Conservation (phyloP, 2,329 filamentous ascomycete species). For the Septoria linicola region DNA sequence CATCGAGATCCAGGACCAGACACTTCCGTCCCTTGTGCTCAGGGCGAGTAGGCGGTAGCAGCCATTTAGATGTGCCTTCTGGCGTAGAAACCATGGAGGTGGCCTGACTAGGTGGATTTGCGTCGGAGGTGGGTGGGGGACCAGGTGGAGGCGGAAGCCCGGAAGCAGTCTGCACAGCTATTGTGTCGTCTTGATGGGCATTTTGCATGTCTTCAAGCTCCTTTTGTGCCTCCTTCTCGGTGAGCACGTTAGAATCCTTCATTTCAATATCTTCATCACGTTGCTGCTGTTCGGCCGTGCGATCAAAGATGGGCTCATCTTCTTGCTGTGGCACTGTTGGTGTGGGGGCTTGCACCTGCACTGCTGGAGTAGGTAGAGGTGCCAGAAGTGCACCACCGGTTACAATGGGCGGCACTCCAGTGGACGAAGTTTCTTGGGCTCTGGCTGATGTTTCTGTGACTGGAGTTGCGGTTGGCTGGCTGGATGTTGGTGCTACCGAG, state of each 20-base stretch:
- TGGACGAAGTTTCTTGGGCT: not conserved
- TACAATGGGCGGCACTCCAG: conserved; percentile 6
- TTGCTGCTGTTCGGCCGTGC: conserved; percentile 50
- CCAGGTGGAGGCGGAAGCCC: conserved; percentile 58
- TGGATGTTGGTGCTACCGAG: conserved; percentile 12
- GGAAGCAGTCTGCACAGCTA: conserved; percentile 22
- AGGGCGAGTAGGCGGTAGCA: conserved; percentile 78
- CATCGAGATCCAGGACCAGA: conserved; percentile 89
- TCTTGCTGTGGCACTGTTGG: conserved; percentile 44
- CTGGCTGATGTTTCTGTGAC: not conserved
- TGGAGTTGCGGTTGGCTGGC: conserved; percentile 3
- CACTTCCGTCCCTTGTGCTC: conserved; percentile 88
- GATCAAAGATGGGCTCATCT: conserved; percentile 47
- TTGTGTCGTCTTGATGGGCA: conserved; percentile 14
- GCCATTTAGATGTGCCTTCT: conserved; percentile 60
- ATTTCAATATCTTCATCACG: conserved; percentile 62
- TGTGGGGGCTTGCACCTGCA: conserved; percentile 46
- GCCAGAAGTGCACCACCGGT: conserved; percentile 3
- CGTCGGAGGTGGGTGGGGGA: conserved; percentile 36
- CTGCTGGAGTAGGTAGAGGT: conserved; percentile 36
- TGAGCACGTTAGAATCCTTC: conserved; percentile 50
- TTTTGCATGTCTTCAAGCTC: conserved; percentile 26
- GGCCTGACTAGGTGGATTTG: conserved; percentile 29
- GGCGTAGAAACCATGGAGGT: conserved; percentile 40
- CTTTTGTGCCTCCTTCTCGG: conserved; percentile 49